Conservation (phyloP, 805 yeast genomes). For the Pichia nakasei region DNA sequence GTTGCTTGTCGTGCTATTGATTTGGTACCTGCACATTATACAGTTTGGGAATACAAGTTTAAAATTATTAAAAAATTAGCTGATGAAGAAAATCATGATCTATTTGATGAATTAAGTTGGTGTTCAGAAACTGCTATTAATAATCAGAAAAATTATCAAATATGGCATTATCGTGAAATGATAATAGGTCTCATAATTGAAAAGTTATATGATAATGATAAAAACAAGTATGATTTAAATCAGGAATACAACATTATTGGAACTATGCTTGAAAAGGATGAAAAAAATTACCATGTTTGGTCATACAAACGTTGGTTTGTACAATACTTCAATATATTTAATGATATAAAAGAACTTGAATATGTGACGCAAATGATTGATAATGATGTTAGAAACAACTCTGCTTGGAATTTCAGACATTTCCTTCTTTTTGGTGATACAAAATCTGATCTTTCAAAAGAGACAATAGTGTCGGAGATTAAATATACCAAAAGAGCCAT, state of each 20-base stretch:
- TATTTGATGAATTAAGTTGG: constrained; percentile 64
- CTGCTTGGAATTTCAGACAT: constrained; percentile 88
- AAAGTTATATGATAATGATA: constrained; percentile 1
- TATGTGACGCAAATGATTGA: constrained; percentile 42
- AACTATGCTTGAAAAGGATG: constrained; percentile 65
- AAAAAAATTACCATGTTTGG: constrained; percentile 96
- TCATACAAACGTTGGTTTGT: constrained; percentile 83
- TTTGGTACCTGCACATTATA: constrained; percentile 80
- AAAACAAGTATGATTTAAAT: constrained; percentile 29
- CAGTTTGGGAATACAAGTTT: constrained; percentile 73
- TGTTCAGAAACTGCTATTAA: constrained; percentile 63
- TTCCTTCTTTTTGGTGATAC: constrained; percentile 36
- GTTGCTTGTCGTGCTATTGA: constrained; percentile 57
- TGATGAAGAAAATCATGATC: constrained; percentile 12
- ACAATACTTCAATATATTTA: constrained; percentile 41
- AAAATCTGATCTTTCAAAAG: constrained; percentile 4
- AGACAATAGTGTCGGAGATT: constrained; percentile 38
- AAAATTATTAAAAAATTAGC: constrained; percentile 37
- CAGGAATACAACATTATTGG: constrained; percentile 56
- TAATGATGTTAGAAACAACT: constrained; percentile 74
- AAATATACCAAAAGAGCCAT: constrained; percentile 44
- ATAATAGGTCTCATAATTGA: constrained; percentile 33
- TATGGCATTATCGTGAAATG: constrained; percentile 89
- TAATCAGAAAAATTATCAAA: constrained; percentile 87
- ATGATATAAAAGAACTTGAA: constrained; percentile 37